Conservation (phyloP, 176 grass and related monocot genomes). For the Avena atlantica region DNA sequence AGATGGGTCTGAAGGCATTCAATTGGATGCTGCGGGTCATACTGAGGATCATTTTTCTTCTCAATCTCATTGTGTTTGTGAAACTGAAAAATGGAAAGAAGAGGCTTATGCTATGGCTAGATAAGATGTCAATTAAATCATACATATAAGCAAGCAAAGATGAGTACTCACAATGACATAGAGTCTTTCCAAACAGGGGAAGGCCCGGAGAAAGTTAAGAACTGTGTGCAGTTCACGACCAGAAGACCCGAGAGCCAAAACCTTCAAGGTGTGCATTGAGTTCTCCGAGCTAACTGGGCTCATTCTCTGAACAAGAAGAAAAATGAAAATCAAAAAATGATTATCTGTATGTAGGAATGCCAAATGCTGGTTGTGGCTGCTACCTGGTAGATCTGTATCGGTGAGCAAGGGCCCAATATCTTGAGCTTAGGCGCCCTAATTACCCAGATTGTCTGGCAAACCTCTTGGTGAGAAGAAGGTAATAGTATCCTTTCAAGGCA, state of each 20-base stretch:
- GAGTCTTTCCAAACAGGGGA: background rate
- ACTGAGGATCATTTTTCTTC: background rate
- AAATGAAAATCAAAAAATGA: background rate
- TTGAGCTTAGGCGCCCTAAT: background rate
- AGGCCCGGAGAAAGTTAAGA: background rate
- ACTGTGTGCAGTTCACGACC: background rate
- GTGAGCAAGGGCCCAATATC: background rate
- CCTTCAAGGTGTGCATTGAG: background rate
- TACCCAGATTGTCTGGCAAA: background rate
- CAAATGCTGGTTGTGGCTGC: background rate
- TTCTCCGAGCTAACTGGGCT: background rate
- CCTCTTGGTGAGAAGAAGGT: background rate
- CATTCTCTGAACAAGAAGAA: background rate
- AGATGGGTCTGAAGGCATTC: slow-evolving; percentile 15
- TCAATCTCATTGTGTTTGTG: background rate
- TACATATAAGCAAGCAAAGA: background rate
- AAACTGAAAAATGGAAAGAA: background rate
- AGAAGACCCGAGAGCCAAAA: background rate
- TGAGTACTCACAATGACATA: slow-evolving; percentile 11
- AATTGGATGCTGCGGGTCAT: background rate
- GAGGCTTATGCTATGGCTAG: background rate
- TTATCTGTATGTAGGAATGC: background rate
- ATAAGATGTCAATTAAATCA: background rate
- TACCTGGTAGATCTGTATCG: background rate
- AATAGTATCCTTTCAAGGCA: background rate